phyloP scores from a whole-genome alignment of 805 yeast genomes.

The Hanseniaspora hatyaiensis region DNA sequence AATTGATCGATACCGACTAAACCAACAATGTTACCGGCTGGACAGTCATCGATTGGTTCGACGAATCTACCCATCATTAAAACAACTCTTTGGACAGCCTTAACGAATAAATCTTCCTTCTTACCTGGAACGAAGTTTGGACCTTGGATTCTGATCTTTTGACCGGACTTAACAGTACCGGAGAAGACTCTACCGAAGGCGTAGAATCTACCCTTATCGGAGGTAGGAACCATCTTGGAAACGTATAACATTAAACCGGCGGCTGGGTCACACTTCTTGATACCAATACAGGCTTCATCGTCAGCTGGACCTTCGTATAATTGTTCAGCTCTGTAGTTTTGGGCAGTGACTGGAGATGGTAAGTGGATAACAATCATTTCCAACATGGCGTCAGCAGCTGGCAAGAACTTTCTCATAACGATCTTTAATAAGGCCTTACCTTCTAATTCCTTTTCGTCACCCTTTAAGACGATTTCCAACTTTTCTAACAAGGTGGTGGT shows the following conservation, averaged over 20 bases:
- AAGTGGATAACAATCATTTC: slow-evolving; percentile 97
- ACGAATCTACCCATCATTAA: slow-evolving; percentile 98
- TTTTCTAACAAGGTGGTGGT: slow-evolving; percentile 82
- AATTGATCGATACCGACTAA: slow-evolving; percentile 99
- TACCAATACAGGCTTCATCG: slow-evolving; percentile 81
- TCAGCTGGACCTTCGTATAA: slow-evolving; percentile 97
- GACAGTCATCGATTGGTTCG: slow-evolving; percentile 97
- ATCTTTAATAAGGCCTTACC: slow-evolving; percentile 97
- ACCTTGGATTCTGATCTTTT: slow-evolving; percentile 99
- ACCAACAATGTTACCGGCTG: slow-evolving; percentile 99
- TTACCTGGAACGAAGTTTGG: slow-evolving; percentile 98
- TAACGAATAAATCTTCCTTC: slow-evolving; percentile 93
- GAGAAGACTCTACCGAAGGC: slow-evolving; percentile 99
- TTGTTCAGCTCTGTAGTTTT: slow-evolving; percentile 96
- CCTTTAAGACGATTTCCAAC: slow-evolving; percentile 85
- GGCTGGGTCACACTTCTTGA: slow-evolving; percentile 95
- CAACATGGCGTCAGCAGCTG: slow-evolving; percentile 98
- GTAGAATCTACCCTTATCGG: slow-evolving; percentile 99
- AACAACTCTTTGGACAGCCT: slow-evolving; percentile 97
- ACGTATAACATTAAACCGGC: slow-evolving; percentile 98
- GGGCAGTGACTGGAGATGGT: slow-evolving; percentile 99
- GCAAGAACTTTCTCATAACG: slow-evolving; percentile 99
- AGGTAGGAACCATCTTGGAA: slow-evolving; percentile 99
- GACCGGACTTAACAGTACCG: slow-evolving; percentile 98
- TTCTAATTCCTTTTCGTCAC: slow-evolving; percentile 95